A percentile compares a stretch with the other conserved stretches of the same genome.
These are phyloP conservation scores for Cladosporium sp. DNA, from an alignment of 2,329 filamentous ascomycete species.

Conservation along the genomic window DNA sequence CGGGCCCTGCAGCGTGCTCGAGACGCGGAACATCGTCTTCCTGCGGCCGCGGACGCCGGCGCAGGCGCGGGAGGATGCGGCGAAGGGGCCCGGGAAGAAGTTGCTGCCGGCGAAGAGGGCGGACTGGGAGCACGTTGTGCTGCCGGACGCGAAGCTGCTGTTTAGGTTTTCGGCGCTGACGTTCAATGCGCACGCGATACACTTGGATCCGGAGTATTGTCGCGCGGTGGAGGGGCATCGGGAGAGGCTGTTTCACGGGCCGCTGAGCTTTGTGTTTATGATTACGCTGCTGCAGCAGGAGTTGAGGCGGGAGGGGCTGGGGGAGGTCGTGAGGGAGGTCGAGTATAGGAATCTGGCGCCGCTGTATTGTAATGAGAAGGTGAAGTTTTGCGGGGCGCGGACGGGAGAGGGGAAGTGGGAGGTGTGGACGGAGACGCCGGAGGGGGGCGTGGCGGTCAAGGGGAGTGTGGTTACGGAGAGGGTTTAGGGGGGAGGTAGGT, in stretches of 20 bases:
- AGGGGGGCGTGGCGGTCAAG: constrained; percentile 40
- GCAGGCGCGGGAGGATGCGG: constrained; percentile 28
- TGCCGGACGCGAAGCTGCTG: constrained; percentile 64
- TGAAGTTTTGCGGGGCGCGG: constrained; percentile 62
- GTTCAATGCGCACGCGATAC: constrained; percentile 88
- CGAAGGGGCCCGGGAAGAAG: constrained; percentile 21
- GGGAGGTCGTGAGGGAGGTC: constrained; percentile 48
- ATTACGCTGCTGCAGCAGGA: constrained; percentile 60
- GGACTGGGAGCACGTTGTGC: constrained; percentile 53
- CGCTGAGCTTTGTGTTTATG: constrained; percentile 71
- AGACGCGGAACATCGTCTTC: constrained; percentile 59
- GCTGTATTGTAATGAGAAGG: constrained; percentile 65
- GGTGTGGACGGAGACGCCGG: constrained; percentile 37
- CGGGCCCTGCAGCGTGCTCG: constrained; percentile 44
- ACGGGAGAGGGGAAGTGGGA: constrained; percentile 36
- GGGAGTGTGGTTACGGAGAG: constrained; percentile 31
- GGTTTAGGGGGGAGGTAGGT: not conserved
- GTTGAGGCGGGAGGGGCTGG: constrained; percentile 31
- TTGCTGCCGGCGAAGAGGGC: constrained; percentile 44
- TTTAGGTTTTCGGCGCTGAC: constrained; percentile 88
- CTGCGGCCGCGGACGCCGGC: constrained; percentile 46
- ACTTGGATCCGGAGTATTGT: constrained; percentile 69
- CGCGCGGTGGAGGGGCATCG: constrained; percentile 66
- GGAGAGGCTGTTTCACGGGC: constrained; percentile 77
- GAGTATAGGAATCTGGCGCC: constrained; percentile 78